phyloP scores from a whole-genome alignment of 345 rosid species.

The Turnera subulata region DNA sequence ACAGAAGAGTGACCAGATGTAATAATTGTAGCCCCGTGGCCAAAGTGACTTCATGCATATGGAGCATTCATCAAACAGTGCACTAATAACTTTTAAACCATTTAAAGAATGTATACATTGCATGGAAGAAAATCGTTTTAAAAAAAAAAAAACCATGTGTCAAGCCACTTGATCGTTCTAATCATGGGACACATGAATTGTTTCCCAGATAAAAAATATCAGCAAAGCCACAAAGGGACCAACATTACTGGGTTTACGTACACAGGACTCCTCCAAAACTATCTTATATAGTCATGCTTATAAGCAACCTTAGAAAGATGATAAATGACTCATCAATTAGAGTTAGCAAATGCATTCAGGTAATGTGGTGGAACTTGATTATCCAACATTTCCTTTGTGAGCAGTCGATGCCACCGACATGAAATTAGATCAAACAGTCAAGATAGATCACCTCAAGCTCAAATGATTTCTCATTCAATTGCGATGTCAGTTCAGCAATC shows the following conservation, averaged over 20 bases:
- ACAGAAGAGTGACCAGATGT: conserved; percentile 4
- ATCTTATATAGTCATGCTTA: too few species aligned
- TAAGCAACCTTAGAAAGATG: too few species aligned
- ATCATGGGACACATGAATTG: too few species aligned
- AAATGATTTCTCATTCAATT: conserved; percentile 86
- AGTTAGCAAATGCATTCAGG: not conserved
- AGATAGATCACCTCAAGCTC: conserved; percentile 76
- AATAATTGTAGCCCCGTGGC: conserved; percentile 3
- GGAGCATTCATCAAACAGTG: not conserved
- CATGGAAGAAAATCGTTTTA: too few species aligned
- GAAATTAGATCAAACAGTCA: conserved; percentile 2
- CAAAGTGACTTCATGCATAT: not conserved
- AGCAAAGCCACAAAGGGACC: too few species aligned
- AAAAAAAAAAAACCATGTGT: too few species aligned
- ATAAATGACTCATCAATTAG: not conserved
- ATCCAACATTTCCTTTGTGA: conserved; percentile 1
- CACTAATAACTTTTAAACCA: too few species aligned
- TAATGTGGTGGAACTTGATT: not conserved
- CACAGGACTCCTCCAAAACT: too few species aligned
- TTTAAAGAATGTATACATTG: too few species aligned
- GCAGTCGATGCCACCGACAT: conserved; percentile 3
- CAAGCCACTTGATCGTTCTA: too few species aligned
- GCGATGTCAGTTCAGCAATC: conserved; percentile 66
- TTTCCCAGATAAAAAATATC: too few species aligned
- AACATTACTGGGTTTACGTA: too few species aligned